A percentile compares a stretch with the other conserved stretches of the same genome.
These are phyloP conservation scores for Trichoderma pleuroti DNA, from an alignment of 2,329 filamentous ascomycete species.

Conservation along the genomic window DNA sequence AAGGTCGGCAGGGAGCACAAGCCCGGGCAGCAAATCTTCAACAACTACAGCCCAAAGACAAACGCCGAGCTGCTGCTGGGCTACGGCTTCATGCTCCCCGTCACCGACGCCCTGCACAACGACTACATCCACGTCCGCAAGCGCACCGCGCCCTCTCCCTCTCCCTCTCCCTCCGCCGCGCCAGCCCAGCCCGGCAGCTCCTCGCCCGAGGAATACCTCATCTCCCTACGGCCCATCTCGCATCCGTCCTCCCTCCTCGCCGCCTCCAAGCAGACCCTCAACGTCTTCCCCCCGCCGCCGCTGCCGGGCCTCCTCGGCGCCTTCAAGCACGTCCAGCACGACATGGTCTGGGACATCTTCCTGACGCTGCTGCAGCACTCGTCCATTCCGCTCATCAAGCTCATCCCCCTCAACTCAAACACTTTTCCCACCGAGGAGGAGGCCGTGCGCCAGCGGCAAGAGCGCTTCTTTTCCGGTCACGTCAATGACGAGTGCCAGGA, in stretches of 20 bases:
- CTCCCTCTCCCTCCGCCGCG: conserved; percentile 14
- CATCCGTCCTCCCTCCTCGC: conserved; percentile 48
- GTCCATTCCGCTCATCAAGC: conserved; percentile 24
- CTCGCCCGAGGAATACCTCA: conserved; percentile 46
- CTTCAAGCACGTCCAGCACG: conserved; percentile 51
- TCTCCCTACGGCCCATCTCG: conserved; percentile 49
- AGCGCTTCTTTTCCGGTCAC: conserved; percentile 32
- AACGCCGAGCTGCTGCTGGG: conserved; percentile 67
- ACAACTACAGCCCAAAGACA: conserved; percentile 72
- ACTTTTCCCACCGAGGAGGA: conserved; percentile 23
- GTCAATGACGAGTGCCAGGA: conserved; percentile 28
- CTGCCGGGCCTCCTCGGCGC: conserved; percentile 32
- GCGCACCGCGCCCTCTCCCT: conserved; percentile 27
- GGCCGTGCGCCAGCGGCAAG: conserved; percentile 29
- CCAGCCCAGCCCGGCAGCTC: background rate
- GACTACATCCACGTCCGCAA: conserved; percentile 58
- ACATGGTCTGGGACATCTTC: conserved; percentile 50
- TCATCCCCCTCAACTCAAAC: conserved; percentile 26
- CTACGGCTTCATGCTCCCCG: conserved; percentile 58
- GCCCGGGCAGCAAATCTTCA: conserved; percentile 57
- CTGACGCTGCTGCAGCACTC: conserved; percentile 37
- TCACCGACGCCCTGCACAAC: conserved; percentile 50
- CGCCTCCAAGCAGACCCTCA: conserved; percentile 37
- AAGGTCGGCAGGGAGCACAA: conserved; percentile 40
- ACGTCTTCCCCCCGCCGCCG: conserved; percentile 25